Evolutionary conservation across 345 rosid species (phyloP).

Genomic region (Abelmoschus esculentus): DNA sequence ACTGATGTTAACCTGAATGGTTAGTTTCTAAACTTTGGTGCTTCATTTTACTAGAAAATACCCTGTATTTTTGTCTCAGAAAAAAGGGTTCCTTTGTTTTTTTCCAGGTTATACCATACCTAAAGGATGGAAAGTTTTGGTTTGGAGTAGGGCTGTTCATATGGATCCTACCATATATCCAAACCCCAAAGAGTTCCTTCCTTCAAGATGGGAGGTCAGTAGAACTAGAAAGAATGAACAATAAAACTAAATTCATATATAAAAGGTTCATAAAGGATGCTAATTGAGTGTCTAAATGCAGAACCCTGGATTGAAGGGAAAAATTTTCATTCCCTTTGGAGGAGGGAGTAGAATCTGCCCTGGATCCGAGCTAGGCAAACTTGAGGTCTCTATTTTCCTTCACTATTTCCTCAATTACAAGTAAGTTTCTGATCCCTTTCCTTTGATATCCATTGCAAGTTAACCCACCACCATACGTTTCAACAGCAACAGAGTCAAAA

Average conservation of each 20-base stretch:
- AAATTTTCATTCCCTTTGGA: neutral
- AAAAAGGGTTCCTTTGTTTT: neutral
- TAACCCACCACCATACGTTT: no score
- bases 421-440: neutral
- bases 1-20: neutral
- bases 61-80: neutral
- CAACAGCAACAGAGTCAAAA: neutral
- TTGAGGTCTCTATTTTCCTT: neutral
- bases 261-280: neutral
- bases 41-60: neutral
- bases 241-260: neutral
- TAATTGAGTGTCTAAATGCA: neutral
- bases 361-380: neutral
- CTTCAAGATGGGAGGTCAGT: conserved; percentile 50
- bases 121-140: conserved; percentile 3
- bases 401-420: neutral
- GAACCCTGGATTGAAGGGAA: neutral
- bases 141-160: conserved; percentile 9
- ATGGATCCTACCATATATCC: conserved; percentile 27
- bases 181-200: conserved; percentile 32
- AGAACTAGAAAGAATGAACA: neutral
- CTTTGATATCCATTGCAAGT: neutral
- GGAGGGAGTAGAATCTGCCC: neutral
- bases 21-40: neutral
- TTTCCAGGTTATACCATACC: conserved; percentile 1